Conservation (phyloP, 108 stramenopile genomes). For the Stephanodiscus triporus region DNA sequence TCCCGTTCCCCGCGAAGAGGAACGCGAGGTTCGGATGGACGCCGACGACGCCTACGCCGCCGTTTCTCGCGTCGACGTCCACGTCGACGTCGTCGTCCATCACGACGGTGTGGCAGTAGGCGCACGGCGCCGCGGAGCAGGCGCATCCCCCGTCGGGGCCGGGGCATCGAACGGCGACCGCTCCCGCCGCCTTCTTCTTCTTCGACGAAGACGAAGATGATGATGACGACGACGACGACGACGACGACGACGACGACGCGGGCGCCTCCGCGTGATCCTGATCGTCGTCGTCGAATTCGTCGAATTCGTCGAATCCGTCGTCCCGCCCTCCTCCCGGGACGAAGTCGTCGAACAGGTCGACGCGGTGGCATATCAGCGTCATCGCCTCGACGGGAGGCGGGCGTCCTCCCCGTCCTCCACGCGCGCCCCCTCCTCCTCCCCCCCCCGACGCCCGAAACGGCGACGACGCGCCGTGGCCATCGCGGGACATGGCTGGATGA, state of each 20-base stretch:
- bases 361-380: constrained; percentile 50
- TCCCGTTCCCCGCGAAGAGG: constrained; percentile 11
- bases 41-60: not conserved
- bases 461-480: no score
- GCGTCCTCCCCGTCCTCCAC: no score
- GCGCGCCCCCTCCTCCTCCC: no score
- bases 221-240: not conserved
- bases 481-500: no score
- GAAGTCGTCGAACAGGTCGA: constrained; percentile 53
- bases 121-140: constrained; percentile 40
- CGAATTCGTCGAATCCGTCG: no score
- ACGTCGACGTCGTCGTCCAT: constrained; percentile 14
- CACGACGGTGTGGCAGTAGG: constrained; percentile 40
- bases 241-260: not conserved
- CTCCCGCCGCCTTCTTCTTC: not conserved
- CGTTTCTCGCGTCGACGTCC: not conserved
- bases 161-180: constrained; percentile 34
- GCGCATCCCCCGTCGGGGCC: constrained; percentile 40
- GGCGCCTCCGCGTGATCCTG: constrained; percentile 1
- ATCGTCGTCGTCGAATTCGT: no score
- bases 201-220: no score
- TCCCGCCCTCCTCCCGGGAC: constrained; percentile 21
- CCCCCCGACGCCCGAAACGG: no score
- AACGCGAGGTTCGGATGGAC: constrained; percentile 42
- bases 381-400: no score